Base-by-base conservation (phyloP, 768 basidiomycete genomes). In the Gelatoporia subvermispora region DNA sequence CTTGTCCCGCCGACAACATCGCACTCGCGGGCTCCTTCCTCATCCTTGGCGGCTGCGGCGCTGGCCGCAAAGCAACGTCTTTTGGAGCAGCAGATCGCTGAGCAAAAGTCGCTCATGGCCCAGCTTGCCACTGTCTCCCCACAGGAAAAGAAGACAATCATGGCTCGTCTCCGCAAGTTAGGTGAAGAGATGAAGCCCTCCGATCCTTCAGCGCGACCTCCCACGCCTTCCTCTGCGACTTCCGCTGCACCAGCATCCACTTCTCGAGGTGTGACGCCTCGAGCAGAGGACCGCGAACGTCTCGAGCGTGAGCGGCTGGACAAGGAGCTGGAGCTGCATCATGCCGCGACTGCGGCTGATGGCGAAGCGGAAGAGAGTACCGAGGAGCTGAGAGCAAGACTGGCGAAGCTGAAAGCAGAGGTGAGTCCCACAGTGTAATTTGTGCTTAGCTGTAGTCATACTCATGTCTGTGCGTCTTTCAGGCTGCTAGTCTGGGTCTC, bases 31-130 rank as follows among this genome's bases (percentile, higher is more conserved):
- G 81, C 79, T 61, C 53, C 65, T 0, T 55, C 67, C 28, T 52
- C 58, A 8, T 62, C 71, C 13, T 54, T 69, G 31, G 55, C 71
- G 20, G 65, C 75, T 5, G 67, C 74, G 40, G 77, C 76, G 3
- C 74, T 89, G 25, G 87, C 85, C 2, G 81, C 78, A 3, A 87
- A 88, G 63, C 86, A 88, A 59, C 79, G 84, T 51, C 71, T 84
- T 35, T 67, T 91, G 18, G 88, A 92, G 55, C 78, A 85, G 62
- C 86, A 88, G 59, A 92, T 96, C 50, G 75, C 82, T 0, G 90
- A 94, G 67, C 94, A 95, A 68, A 95, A 93, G 65, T 72, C 80
- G 1, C 71, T 97, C 48, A 86, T 96, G 82, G 75, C 75, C 7
- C 78, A 79, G 28, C 67, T 95, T 13, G 66, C 72, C 21, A 77